These are phyloP conservation scores for Annulohypoxylon stygium DNA, from an alignment of 495 filamentous ascomycete genomes.

Conservation along the genomic window DNA sequence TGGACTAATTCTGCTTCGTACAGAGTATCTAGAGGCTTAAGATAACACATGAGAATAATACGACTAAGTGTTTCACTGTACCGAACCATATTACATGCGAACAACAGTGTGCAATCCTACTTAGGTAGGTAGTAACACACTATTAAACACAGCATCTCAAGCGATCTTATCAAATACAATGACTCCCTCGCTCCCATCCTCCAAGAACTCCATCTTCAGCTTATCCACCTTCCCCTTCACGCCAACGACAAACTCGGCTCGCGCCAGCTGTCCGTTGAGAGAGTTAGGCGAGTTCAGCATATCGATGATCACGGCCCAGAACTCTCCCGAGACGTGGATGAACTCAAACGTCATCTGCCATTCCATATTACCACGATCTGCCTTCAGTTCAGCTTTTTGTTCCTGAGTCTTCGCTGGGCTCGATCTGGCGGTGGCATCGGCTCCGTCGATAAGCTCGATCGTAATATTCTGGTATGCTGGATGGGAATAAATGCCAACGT, in stretches of 20 bases:
- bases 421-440: too few species aligned
- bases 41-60: too few species aligned
- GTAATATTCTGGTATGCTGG: conserved; percentile 58
- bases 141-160: not conserved
- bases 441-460: conserved; percentile 36
- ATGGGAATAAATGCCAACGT: conserved; percentile 60
- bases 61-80: too few species aligned
- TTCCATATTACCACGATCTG: conserved; percentile 42
- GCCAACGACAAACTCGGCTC: conserved; percentile 58
- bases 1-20: too few species aligned
- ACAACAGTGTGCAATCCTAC: too few species aligned
- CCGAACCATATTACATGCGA: too few species aligned
- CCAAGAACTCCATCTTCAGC: conserved; percentile 53
- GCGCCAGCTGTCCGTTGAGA: conserved; percentile 38
- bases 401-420: not conserved
- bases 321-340: conserved; percentile 54
- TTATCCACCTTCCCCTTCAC: conserved; percentile 50
- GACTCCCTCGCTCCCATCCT: conserved; percentile 49
- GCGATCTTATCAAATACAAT: conserved; percentile 46
- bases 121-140: not conserved
- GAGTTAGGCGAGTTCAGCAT: conserved; percentile 36
- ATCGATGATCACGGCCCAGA: conserved; percentile 50
- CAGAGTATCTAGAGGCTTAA: too few species aligned
- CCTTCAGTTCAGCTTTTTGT: conserved; percentile 39
- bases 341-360: conserved; percentile 50